phyloP scores from a whole-genome alignment of 169 alveolate genomes.

The Plasmodium cynomolgi region DNA sequence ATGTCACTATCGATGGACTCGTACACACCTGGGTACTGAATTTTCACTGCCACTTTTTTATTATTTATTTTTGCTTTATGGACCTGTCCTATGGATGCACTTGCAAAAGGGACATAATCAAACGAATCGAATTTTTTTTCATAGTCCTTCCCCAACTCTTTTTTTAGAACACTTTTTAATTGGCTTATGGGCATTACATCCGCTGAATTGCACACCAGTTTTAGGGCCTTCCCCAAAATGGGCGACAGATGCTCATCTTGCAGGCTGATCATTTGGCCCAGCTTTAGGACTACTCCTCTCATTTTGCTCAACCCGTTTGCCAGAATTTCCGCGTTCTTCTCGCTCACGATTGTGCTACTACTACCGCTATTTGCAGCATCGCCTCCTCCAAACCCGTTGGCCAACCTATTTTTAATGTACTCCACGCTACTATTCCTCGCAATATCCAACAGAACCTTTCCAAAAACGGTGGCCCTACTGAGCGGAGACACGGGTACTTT shows the following conservation, averaged over 20 bases:
- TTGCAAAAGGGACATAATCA: conserved; percentile 85
- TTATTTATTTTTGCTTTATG: conserved; percentile 79
- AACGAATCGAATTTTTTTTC: conserved; percentile 82
- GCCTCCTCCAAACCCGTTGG: background rate
- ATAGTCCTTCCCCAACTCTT: conserved; percentile 91
- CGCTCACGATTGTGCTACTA: conserved; percentile 17
- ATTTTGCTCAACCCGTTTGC: conserved; percentile 86
- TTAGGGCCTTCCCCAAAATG: conserved; percentile 88
- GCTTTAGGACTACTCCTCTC: conserved; percentile 92
- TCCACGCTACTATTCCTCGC: conserved; percentile 70
- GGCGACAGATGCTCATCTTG: conserved; percentile 92
- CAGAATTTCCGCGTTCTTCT: conserved; percentile 83
- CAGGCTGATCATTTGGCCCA: conserved; percentile 88
- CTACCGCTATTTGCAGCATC: background rate
- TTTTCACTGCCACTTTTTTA: conserved; percentile 79
- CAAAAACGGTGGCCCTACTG: conserved; percentile 66
- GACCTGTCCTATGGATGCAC: conserved; percentile 89
- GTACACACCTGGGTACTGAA: conserved; percentile 85
- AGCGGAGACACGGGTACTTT: conserved; percentile 65
- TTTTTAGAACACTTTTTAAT: conserved; percentile 84
- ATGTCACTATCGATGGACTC: conserved; percentile 86
- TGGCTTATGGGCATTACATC: conserved; percentile 93
- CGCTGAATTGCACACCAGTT: conserved; percentile 91
- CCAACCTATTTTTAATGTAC: conserved; percentile 30
- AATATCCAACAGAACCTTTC: conserved; percentile 54